Evolutionary conservation across 2,329 filamentous ascomycete genomes (phyloP).

Genomic region (Curvularia sp.): DNA sequence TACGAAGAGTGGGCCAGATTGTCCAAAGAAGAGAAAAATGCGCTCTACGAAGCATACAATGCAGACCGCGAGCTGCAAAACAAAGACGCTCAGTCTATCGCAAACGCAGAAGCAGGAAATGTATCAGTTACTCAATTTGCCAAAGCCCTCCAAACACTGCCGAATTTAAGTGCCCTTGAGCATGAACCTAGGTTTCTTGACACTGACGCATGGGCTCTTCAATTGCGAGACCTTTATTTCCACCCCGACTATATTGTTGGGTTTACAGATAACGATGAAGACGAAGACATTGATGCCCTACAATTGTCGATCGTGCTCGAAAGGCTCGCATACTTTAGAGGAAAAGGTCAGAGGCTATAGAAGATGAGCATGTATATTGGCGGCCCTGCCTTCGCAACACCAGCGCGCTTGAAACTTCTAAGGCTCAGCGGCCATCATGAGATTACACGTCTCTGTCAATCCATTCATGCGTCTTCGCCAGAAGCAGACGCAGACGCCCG

Average conservation of each 20-base stretch:
- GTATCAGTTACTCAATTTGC: slow-evolving; percentile 2
- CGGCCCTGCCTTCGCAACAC: slow-evolving; percentile 12
- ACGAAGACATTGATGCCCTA: slow-evolving; percentile 16
- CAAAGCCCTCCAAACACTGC: slow-evolving; percentile 8
- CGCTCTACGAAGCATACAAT: slow-evolving; percentile 4
- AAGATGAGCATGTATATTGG: slow-evolving; percentile 11
- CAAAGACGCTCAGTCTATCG: slow-evolving; percentile 8
- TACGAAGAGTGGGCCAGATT: slow-evolving; percentile 2
- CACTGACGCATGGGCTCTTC: slow-evolving; percentile 6
- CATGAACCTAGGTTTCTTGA: slow-evolving; percentile 9
- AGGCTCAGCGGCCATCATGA: slow-evolving; percentile 4
- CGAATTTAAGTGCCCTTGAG: slow-evolving; percentile 9
- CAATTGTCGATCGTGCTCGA: slow-evolving; percentile 15
- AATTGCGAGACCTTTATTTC: slow-evolving; percentile 10
- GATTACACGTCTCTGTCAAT: slow-evolving; percentile 4
- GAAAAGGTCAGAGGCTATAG: not conserved
- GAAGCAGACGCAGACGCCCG: slow-evolving; percentile 10
- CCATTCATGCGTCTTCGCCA: slow-evolving; percentile 1
- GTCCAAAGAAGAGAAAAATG: too few relatives aligned
- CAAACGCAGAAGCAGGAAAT: slow-evolving; percentile 6
- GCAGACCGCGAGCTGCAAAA: slow-evolving; percentile 11
- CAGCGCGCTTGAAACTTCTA: slow-evolving; percentile 8
- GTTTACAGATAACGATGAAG: slow-evolving; percentile 4
- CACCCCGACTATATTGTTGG: slow-evolving; percentile 1
- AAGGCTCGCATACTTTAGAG: slow-evolving; percentile 4